A percentile compares a stretch with the other conserved stretches of the same genome.
These are phyloP conservation scores for Mediolabrus comicus DNA, from an alignment of 108 stramenopile genomes.

Conservation along the genomic window DNA sequence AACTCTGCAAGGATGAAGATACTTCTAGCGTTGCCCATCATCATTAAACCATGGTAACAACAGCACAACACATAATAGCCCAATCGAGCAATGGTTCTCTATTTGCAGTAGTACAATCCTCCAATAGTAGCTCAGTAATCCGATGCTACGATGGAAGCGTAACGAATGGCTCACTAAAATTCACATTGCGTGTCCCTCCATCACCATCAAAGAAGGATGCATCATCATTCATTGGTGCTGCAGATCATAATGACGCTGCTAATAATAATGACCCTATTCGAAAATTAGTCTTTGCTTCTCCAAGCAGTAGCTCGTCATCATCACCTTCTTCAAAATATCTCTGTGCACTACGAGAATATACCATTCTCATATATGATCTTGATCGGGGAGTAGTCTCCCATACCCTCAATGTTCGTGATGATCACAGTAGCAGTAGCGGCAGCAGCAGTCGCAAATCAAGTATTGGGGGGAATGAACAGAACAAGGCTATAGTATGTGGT, in stretches of 20 bases:
- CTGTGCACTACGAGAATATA: constrained; percentile 8
- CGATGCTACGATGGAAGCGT: constrained; percentile 42
- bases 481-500: constrained; percentile 16
- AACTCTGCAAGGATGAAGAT: no score
- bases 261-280: not conserved
- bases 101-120: not conserved
- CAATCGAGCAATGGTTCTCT: constrained; percentile 4
- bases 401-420: constrained; percentile 14
- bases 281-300: constrained; percentile 29
- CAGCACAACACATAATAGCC: not conserved
- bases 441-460: constrained; percentile 15
- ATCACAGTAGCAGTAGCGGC: not conserved
- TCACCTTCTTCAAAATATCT: not conserved
- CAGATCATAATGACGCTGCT: not conserved
- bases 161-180: constrained; percentile 36
- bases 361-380: constrained; percentile 31
- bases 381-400: constrained; percentile 34
- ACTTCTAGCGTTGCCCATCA: not conserved
- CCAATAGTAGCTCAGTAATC: constrained; percentile 5
- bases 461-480: not conserved
- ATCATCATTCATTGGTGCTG: not conserved
- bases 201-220: not conserved
- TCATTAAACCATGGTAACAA: no score
- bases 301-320: not conserved
- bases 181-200: constrained; percentile 43